A percentile compares a stretch with the other conserved stretches of the same genome.
These are phyloP conservation scores for Candida xiaguanensis DNA, from an alignment of 805 yeast genomes.

Conservation along the genomic window DNA sequence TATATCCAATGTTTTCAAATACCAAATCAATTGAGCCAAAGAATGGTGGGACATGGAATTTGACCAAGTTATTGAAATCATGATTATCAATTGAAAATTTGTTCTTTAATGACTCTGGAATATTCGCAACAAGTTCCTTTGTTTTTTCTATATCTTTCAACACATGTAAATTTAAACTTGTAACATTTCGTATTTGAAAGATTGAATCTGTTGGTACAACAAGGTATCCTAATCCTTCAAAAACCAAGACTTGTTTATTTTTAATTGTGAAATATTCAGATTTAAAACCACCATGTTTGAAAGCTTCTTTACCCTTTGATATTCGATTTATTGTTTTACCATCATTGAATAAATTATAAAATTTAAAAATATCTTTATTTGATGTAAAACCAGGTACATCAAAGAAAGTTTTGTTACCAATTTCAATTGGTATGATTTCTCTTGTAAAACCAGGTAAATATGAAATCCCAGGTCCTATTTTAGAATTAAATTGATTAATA, in stretches of 20 bases:
- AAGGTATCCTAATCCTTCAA: constrained; percentile 62
- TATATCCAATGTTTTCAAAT: constrained; percentile 59
- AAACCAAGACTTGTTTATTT: constrained; percentile 44
- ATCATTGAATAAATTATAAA: constrained; percentile 10
- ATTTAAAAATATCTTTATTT: constrained; percentile 9
- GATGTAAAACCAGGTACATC: constrained; percentile 49
- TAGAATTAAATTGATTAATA: constrained; percentile 19
- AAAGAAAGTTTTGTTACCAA: constrained; percentile 25
- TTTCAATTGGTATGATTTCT: constrained; percentile 32
- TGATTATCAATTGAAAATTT: constrained; percentile 11
- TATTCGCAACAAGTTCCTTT: constrained; percentile 12
- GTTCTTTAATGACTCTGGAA: constrained; percentile 9
- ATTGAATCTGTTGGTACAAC: constrained; percentile 51
- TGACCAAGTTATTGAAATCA: constrained; percentile 22
- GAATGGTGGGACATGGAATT: constrained; percentile 68
- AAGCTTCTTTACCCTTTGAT: constrained; percentile 25
- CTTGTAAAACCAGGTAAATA: constrained; percentile 73
- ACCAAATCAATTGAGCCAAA: constrained; percentile 64
- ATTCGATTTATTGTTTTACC: constrained; percentile 22
- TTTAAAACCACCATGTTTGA: constrained; percentile 26
- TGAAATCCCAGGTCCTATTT: constrained; percentile 45
- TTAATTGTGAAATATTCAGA: constrained; percentile 35
- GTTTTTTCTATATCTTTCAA: constrained; percentile 31
- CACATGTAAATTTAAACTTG: constrained; percentile 37
- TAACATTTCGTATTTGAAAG: constrained; percentile 44